Percentiles rank a stretch among this genome's conserved stretches.
These are phyloP conservation scores for Naematelia aurantialba DNA, from an alignment of 768 basidiomycete species.

Conservation along the genomic window DNA sequence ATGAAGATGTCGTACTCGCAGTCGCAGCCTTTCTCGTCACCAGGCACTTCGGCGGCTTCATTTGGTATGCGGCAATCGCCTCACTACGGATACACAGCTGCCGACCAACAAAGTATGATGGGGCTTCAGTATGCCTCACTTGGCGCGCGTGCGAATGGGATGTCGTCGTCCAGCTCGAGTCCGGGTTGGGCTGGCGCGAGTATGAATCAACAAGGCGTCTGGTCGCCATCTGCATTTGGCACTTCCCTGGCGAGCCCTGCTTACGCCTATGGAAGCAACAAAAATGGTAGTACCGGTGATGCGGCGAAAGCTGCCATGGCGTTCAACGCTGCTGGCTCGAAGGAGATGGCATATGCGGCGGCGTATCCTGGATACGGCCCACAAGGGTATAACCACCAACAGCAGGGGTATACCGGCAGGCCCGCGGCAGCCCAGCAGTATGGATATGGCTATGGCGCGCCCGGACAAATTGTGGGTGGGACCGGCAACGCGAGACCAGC, in stretches of 20 bases:
- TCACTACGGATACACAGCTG: not conserved
- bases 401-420: not conserved
- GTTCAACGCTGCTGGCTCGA: not conserved
- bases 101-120: not conserved
- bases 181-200: not conserved
- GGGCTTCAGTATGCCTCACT: not conserved
- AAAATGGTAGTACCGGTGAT: too few species aligned
- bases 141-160: constrained; percentile 3
- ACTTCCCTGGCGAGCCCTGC: constrained; percentile 28
- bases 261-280: constrained; percentile 22
- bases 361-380: not conserved
- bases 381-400: not conserved
- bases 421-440: not conserved
- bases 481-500: not conserved
- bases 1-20: constrained; percentile 17
- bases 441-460: not conserved
- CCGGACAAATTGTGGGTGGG: not conserved
- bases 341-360: not conserved
- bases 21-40: constrained; percentile 21
- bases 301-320: constrained; percentile 20
- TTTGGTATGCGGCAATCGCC: constrained; percentile 7
- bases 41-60: constrained; percentile 4
- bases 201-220: constrained; percentile 12
- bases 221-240: constrained; percentile 38
- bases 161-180: not conserved